Percentiles rank a stretch among this genome's conserved stretches.
Evolutionary conservation across 2,329 filamentous ascomycete species (phyloP).

Genomic region (Leptographium galeiforme): DNA sequence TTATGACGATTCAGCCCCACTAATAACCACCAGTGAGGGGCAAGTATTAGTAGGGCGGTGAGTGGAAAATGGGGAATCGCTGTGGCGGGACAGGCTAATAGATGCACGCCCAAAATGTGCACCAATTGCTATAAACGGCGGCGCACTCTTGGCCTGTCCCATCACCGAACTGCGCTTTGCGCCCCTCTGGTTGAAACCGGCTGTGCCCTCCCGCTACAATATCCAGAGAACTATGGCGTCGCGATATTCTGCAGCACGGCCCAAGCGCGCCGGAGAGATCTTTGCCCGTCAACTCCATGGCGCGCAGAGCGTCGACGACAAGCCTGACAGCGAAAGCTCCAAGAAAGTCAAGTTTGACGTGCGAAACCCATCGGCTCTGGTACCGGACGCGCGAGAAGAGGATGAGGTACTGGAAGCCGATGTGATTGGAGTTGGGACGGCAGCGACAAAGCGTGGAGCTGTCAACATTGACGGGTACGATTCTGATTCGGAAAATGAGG

Average conservation of each 20-base stretch:
- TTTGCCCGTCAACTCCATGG: conserved; percentile 64
- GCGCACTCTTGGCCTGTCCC: no score
- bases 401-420: conserved; percentile 73
- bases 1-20: not conserved
- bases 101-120: no score
- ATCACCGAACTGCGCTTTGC: no score
- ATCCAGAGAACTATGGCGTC: conserved; percentile 32
- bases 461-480: conserved; percentile 97
- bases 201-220: no score
- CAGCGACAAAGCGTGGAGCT: conserved; percentile 75
- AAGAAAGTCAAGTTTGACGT: conserved; percentile 90
- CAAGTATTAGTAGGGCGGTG: not conserved
- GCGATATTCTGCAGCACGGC: conserved; percentile 53
- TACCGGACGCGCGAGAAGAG: conserved; percentile 64
- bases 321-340: conserved; percentile 29
- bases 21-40: not conserved
- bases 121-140: no score
- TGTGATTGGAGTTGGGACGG: conserved; percentile 68
- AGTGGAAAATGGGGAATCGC: not conserved
- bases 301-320: conserved; percentile 26
- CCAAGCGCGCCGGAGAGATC: conserved; percentile 71
- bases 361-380: conserved; percentile 85
- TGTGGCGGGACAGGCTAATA: not conserved
- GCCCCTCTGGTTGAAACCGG: no score
- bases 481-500: conserved; percentile 84